These are phyloP conservation scores for Pleurotus salmoneostramineus DNA, from an alignment of 768 basidiomycete genomes.

Conservation along the genomic window DNA sequence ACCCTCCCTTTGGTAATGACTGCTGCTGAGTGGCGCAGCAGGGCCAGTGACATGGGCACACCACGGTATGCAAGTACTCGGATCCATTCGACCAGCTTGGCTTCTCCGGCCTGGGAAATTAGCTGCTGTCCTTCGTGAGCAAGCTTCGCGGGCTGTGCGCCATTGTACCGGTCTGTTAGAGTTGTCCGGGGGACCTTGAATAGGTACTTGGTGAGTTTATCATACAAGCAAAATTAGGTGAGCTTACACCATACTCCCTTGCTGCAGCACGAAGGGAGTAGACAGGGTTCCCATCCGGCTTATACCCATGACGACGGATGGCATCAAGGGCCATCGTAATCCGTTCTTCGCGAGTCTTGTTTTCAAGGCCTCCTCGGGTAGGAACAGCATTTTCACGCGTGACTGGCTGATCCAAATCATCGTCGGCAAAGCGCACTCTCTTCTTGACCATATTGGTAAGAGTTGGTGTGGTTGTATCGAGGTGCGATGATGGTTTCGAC, in stretches of 20 bases:
- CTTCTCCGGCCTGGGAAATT: constrained; percentile 16
- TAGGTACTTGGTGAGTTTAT: background rate
- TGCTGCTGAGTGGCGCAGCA: constrained; percentile 14
- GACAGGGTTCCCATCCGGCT: background rate
- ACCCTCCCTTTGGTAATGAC: constrained; percentile 10
- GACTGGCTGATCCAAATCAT: no score
- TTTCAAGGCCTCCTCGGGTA: no score
- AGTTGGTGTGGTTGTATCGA: no score
- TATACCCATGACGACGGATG: background rate
- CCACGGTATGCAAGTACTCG: constrained; percentile 14
- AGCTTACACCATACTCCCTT: constrained; percentile 4
- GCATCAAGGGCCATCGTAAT: constrained; percentile 6
- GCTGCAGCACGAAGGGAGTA: constrained; percentile 7
- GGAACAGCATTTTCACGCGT: no score
- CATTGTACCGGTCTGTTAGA: background rate
- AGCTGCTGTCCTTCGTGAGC: constrained; percentile 16
- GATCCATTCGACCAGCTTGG: constrained; percentile 21
- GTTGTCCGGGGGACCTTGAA: background rate
- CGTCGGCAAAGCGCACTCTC: no score
- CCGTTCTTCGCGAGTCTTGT: no score
- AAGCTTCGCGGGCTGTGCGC: background rate
- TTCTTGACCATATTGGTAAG: no score
- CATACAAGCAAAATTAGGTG: background rate
- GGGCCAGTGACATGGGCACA: constrained; percentile 13
- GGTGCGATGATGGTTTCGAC: no score